Evolutionary conservation across 108 stramenopile species (phyloP), one percentile per base, ranked within the genome.

Genomic region (Nannochloropsis oceanica): DNA sequence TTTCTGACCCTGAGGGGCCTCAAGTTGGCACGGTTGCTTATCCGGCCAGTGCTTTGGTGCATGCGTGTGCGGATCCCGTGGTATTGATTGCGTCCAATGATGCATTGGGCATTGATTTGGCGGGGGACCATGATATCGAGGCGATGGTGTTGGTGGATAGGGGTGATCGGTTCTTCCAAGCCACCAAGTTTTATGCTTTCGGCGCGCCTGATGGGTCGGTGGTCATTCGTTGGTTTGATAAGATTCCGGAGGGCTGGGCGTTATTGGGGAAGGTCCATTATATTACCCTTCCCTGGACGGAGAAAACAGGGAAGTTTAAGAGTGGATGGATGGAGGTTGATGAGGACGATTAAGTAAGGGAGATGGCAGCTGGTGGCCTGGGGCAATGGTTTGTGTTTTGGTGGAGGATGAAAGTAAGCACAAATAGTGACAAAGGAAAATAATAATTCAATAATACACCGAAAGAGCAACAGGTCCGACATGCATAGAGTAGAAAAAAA

Each of bases 1-100:
- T 95, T 83, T 89, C 92, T 84, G 94, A 94, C 85, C 94, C 95
- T n/a, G 91, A 93, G n/a, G 95, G 95, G 84, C 95, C 95, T 11
- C 95, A 94, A 84, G 73, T 95, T 25, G 95, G 95, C 43, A 94
- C 94, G 11, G 93, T 95, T n/a, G 94, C 95, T 1, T 82, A 94
- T 8, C 93, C 93, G 26, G 94, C 94, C 11, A 90, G 87, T 81
- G 46, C 90, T 42, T 84, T 93, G 2, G 94, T 95, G 11, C 84
- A 89, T n/a, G 85, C 84, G 81, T 89, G 89, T 13, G 93, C 91
- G 81, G 95, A 95, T 85, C 93, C 95, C 14, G 93, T 94, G 22
- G 94, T 91, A 12, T 85, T 95, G 79, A 94, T 95, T 89, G 95
- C 93, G 9, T 94, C 94, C 79, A 93, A 94, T 86, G 82, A 84